Base-by-base conservation (phyloP, 2,329 filamentous ascomycete genomes). In the Zelopaecilomyces penicillatus region DNA sequence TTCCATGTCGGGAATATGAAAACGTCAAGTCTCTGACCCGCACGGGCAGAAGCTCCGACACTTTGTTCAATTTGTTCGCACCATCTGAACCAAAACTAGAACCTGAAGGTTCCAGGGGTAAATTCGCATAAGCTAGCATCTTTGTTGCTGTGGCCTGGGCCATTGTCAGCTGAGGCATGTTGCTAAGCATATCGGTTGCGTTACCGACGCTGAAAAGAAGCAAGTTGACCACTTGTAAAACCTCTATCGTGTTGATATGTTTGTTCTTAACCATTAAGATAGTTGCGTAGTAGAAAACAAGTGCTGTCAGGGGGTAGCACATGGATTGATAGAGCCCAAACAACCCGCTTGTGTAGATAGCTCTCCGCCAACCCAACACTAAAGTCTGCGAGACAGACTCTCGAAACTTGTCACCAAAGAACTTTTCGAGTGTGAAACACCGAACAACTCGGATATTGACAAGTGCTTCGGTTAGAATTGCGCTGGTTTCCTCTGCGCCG, bases 241-340 rank as follows among this genome's bases (percentile, higher is more conserved):
- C 75, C 2, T 74, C 67, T 2, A 74, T 69, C 0, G 83, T 74
- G 0, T 68, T 70, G n/a, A 65, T 57, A 9, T 59, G 54, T 5
- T 67, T 64, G 34, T 74, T 64, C 7, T 67, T 57, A 0, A 73
- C 70, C 5, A 86, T 73, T 8, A 95, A 70, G 1, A 75, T 65
- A 0, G 82, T 79, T 3, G 85, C 87, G 57, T 91, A 94, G 66
- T 84, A 95, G 59, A 95, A 93, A 7, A 95, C 76, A 4, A 95
- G 66, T 0, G 88, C 87, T 35, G 80, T 83, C 10, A 87, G 73
- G 55, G 87, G 87, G 47, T 81, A 77, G 34, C 82, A 77, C 12
- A 82, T 74, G 0, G 81, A 82, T 54, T 94, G 84, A 31, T 83
- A 82, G n/a, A 93, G 63, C 0, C 90, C 91, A 56, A 81, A 94